phyloP scores from a whole-genome alignment of 495 filamentous ascomycete species.

The Aspergillus egyptiacus region DNA sequence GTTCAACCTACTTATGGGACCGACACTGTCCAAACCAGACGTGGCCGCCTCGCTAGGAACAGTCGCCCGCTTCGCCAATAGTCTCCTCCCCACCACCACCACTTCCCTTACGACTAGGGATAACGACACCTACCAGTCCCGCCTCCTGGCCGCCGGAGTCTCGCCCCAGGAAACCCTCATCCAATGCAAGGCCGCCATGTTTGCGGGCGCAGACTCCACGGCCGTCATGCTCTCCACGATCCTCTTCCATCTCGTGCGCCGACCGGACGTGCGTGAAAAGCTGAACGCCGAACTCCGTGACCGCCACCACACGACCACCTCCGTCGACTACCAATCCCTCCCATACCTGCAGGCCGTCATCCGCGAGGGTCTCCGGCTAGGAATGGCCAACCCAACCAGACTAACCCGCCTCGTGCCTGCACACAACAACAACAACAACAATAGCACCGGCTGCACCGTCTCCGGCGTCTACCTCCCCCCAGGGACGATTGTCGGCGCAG shows the following conservation, averaged over 20 bases:
- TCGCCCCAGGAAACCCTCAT: not conserved
- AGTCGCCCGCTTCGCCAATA: too few species aligned
- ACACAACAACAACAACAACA: too few species aligned
- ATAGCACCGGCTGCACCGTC: not conserved
- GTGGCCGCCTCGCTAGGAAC: too few species aligned
- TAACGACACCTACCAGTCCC: not conserved
- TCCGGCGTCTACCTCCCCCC: not conserved
- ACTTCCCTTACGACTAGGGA: not conserved
- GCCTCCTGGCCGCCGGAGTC: not conserved
- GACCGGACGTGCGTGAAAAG: not conserved
- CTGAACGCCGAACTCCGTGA: too few species aligned
- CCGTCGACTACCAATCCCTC: not conserved
- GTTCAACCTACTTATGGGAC: not conserved
- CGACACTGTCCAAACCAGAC: too few species aligned
- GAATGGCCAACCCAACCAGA: not conserved
- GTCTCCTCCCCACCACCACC: too few species aligned
- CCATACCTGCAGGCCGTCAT: constrained; percentile 1
- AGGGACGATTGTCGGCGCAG: not conserved
- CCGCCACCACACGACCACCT: not conserved
- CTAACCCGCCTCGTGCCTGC: not conserved
- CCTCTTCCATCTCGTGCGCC: constrained; percentile 3
- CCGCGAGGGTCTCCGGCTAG: not conserved
- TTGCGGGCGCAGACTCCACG: constrained; percentile 4
- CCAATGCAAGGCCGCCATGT: not conserved
- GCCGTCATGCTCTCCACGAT: not conserved